phyloP scores from a whole-genome alignment of 371 early-diverging fungal species.

The Mortierella sp. region DNA sequence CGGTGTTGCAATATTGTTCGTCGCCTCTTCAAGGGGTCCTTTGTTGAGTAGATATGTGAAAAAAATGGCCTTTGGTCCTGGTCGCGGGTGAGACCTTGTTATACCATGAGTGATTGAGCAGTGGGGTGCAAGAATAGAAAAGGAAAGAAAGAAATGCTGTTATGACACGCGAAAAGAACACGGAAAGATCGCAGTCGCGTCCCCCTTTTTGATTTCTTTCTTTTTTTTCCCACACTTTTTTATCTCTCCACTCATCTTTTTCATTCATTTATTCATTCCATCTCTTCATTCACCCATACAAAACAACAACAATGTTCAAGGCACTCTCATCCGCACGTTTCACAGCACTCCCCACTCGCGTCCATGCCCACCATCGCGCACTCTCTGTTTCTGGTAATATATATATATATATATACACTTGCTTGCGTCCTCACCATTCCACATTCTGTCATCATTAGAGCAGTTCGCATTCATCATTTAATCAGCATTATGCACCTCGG shows the following conservation, averaged over 20 bases:
- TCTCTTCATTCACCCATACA: not conserved
- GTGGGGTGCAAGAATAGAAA: too few relatives aligned
- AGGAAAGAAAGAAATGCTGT: not conserved
- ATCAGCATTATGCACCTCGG: not conserved
- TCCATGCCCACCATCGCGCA: conserved; percentile 14
- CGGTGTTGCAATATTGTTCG: too few relatives aligned
- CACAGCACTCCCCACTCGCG: conserved; percentile 5
- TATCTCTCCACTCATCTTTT: not conserved
- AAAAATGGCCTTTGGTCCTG: too few relatives aligned
- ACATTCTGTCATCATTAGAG: too few relatives aligned
- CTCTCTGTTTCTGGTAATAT: conserved; percentile 29
- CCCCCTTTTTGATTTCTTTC: not conserved
- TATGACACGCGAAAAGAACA: not conserved
- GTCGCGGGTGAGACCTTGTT: too few relatives aligned
- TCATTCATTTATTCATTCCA: not conserved
- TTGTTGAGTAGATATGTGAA: too few relatives aligned
- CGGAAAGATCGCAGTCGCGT: too few relatives aligned
- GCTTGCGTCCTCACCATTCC: not conserved
- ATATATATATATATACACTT: too few relatives aligned
- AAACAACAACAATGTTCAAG: conserved; percentile 21
- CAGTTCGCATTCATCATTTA: not conserved
- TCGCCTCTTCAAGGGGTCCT: too few relatives aligned
- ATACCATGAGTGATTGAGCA: too few relatives aligned
- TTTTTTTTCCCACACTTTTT: conserved; percentile 7
- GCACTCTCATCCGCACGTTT: conserved; percentile 19